Percentiles rank a stretch among this genome's conserved stretches.
Conservation (phyloP, 305 asterid species). For the Plantago rigida region DNA sequence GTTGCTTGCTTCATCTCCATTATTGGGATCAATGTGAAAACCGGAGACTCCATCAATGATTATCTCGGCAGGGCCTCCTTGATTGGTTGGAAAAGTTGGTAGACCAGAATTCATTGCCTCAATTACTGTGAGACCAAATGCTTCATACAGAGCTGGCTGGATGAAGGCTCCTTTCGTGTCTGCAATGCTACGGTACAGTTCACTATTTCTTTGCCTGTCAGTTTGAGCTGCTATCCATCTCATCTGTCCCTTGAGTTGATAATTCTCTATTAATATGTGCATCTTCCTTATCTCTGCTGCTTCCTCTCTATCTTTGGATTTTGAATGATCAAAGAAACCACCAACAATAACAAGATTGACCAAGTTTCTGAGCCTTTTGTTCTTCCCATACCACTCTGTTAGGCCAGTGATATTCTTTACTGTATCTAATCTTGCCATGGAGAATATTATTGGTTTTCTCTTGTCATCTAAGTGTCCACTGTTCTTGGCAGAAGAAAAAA, state of each 20-base stretch:
- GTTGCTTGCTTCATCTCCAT: conserved; percentile 70
- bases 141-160: conserved; percentile 88
- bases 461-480: conserved; percentile 72
- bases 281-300: conserved; percentile 66
- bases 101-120: conserved; percentile 95
- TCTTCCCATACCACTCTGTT: conserved; percentile 82
- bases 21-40: conserved; percentile 64
- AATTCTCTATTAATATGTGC: conserved; percentile 58
- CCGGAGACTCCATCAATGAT: conserved; percentile 77
- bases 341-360: conserved; percentile 83
- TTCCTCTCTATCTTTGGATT: conserved; percentile 89
- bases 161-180: conserved; percentile 84
- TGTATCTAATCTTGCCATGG: conserved; percentile 83
- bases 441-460: conserved; percentile 71
- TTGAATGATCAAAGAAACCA: conserved; percentile 70
- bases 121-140: conserved; percentile 77
- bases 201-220: conserved; percentile 60
- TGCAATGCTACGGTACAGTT: conserved; percentile 68
- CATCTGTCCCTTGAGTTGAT: conserved; percentile 67
- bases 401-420: conserved; percentile 79
- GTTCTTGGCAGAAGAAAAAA: conserved; percentile 15
- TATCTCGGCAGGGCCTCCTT: conserved; percentile 96
- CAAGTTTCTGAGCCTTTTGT: conserved; percentile 57
- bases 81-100: conserved; percentile 83
- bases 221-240: conserved; percentile 95